phyloP scores from a whole-genome alignment of 768 basidiomycete genomes.

The Boletus reticulatus region DNA sequence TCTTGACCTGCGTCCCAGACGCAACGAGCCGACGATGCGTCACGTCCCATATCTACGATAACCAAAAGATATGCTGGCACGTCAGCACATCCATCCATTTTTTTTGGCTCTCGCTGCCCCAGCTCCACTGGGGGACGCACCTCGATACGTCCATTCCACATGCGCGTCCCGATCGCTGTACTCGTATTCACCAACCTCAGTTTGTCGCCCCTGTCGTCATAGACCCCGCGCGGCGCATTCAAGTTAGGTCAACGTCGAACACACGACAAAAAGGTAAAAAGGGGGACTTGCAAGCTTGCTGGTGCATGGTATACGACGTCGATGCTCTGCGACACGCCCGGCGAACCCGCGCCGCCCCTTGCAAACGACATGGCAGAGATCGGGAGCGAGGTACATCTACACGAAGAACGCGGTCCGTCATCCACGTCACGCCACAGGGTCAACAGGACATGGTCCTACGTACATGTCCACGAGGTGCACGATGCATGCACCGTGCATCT shows the following conservation, averaged over 20 bases:
- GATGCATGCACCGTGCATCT: conserved; percentile 42
- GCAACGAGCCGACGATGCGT: conserved; percentile 39
- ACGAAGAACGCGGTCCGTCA: background rate
- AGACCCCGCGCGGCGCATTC: background rate
- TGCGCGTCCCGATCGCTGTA: conserved; percentile 28
- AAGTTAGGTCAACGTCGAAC: background rate
- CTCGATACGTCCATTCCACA: conserved; percentile 39
- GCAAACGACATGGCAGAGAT: conserved; percentile 35
- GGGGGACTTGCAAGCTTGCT: conserved; percentile 35
- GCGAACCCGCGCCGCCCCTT: conserved; percentile 26
- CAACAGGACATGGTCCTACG: background rate
- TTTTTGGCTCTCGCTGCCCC: too few species aligned
- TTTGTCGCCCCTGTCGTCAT: conserved; percentile 39
- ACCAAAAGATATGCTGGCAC: too few species aligned
- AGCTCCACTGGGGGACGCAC: conserved; percentile 22
- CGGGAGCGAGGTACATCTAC: conserved; percentile 43
- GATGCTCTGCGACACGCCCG: conserved; percentile 46
- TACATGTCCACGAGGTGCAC: conserved; percentile 49
- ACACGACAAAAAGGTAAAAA: background rate
- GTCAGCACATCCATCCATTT: background rate
- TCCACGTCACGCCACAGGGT: too few species aligned
- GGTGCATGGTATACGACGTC: conserved; percentile 45
- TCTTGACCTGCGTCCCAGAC: conserved; percentile 41
- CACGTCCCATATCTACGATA: conserved; percentile 41
- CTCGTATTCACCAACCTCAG: conserved; percentile 43